Percentiles rank a stretch among this genome's conserved stretches.
Evolutionary conservation across 2,329 filamentous ascomycete species (phyloP).

Genomic region (Cadophora gregata): DNA sequence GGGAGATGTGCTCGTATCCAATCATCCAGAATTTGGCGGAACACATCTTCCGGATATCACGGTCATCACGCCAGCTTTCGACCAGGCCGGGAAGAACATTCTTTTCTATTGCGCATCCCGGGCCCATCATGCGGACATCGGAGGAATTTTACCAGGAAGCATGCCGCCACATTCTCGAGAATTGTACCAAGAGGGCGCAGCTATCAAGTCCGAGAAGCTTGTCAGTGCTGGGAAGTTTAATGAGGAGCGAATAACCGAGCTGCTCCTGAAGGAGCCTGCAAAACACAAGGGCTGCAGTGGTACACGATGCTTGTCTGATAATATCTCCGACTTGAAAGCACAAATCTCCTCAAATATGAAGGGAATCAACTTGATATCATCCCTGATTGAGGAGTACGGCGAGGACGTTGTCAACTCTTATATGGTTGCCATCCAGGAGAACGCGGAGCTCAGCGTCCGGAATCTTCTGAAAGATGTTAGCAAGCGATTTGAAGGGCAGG

Average conservation of each 20-base stretch:
- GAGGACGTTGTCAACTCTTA: slow-evolving; percentile 81
- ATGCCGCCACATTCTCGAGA: slow-evolving; percentile 80
- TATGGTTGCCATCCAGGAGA: slow-evolving; percentile 82
- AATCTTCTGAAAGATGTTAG: slow-evolving; percentile 75
- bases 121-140: slow-evolving; percentile 84
- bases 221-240: slow-evolving; percentile 80
- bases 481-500: slow-evolving; percentile 69
- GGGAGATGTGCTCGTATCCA: slow-evolving; percentile 83
- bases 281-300: slow-evolving; percentile 78
- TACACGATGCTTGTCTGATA: slow-evolving; percentile 80
- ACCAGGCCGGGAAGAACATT: slow-evolving; percentile 67
- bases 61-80: slow-evolving; percentile 79
- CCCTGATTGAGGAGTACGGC: slow-evolving; percentile 78
- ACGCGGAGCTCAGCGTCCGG: slow-evolving; percentile 78
- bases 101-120: slow-evolving; percentile 78
- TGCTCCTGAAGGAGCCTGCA: slow-evolving; percentile 76
- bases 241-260: slow-evolving; percentile 74
- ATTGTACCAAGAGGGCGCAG: slow-evolving; percentile 68
- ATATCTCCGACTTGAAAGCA: slow-evolving; percentile 85
- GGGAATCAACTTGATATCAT: slow-evolving; percentile 78
- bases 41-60: slow-evolving; percentile 87
- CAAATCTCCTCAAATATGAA: slow-evolving; percentile 88
- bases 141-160: slow-evolving; percentile 78
- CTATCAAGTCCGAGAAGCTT: slow-evolving; percentile 71
- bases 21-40: slow-evolving; percentile 83